Evolutionary conservation across 306 rosid species (phyloP).

Genomic region (Inga oerstediana): DNA sequence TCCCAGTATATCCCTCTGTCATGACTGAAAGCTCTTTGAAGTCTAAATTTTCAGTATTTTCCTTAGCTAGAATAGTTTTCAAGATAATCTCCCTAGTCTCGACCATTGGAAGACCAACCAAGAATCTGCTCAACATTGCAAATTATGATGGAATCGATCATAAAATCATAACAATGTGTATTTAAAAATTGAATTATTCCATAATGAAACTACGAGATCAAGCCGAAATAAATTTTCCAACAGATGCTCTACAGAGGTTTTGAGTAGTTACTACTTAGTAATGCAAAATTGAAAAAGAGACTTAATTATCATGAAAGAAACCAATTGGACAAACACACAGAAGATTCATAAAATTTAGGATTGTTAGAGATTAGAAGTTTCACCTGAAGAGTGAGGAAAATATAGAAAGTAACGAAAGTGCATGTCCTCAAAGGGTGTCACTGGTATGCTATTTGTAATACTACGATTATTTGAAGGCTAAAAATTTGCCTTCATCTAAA

Average conservation of each 20-base stretch:
- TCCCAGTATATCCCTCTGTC: constrained; percentile 6
- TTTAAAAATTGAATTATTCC: background rate
- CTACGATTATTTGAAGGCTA: background rate
- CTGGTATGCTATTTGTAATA: background rate
- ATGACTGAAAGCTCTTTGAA: background rate
- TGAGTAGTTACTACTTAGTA: background rate
- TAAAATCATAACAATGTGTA: background rate
- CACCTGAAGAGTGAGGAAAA: background rate
- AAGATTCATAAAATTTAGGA: background rate
- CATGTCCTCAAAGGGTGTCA: background rate
- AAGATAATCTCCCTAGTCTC: background rate
- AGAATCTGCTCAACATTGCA: background rate
- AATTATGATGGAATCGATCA: background rate
- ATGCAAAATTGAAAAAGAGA: background rate
- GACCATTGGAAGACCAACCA: background rate
- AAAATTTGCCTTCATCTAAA: background rate
- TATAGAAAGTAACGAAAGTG: background rate
- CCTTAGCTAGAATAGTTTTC: background rate
- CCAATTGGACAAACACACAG: background rate
- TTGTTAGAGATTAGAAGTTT: background rate
- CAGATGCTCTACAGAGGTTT: background rate
- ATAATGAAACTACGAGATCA: background rate
- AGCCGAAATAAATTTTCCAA: background rate
- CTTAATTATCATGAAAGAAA: background rate
- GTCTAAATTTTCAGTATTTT: background rate